Evolutionary conservation across 225 moss, liverwort and hornwort genomes (phyloP).

Genomic region (Antitrichia curtipendula): DNA sequence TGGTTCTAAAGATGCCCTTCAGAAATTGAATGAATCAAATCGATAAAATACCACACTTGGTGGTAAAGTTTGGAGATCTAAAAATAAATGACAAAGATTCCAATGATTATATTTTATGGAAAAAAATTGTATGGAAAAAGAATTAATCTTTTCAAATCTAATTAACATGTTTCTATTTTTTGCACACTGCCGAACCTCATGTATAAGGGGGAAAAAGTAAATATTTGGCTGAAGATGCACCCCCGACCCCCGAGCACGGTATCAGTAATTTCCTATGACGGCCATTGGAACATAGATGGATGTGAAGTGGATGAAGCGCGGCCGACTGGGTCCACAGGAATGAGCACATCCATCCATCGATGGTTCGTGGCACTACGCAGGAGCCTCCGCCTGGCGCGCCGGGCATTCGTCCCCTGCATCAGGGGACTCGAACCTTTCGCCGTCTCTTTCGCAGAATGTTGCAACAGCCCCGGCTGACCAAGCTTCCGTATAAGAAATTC

Average conservation of each 20-base stretch:
- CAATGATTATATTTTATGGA: not conserved
- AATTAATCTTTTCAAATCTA: not conserved
- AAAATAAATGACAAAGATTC: not conserved
- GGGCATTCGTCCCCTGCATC: not conserved
- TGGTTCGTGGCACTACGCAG: not conserved
- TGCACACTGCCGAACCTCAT: not conserved
- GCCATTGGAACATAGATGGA: not conserved
- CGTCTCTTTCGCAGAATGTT: not conserved
- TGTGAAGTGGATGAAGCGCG: not conserved
- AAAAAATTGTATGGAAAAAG: not conserved
- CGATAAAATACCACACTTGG: accelerated
- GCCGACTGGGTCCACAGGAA: not conserved
- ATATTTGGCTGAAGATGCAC: not conserved
- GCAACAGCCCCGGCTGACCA: not conserved
- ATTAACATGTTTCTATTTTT: not conserved
- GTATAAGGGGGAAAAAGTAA: not conserved
- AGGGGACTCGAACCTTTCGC: not conserved
- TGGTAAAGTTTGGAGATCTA: accelerated
- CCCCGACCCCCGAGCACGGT: not conserved
- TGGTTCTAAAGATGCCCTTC: accelerated
- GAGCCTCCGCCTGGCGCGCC: not conserved
- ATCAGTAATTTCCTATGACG: too few relatives aligned
- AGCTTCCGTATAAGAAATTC: not conserved
- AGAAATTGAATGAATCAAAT: not conserved
- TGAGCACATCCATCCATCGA: not conserved